phyloP scores from a whole-genome alignment of 2,329 filamentous ascomycete genomes.

The Aspergillus flavus region DNA sequence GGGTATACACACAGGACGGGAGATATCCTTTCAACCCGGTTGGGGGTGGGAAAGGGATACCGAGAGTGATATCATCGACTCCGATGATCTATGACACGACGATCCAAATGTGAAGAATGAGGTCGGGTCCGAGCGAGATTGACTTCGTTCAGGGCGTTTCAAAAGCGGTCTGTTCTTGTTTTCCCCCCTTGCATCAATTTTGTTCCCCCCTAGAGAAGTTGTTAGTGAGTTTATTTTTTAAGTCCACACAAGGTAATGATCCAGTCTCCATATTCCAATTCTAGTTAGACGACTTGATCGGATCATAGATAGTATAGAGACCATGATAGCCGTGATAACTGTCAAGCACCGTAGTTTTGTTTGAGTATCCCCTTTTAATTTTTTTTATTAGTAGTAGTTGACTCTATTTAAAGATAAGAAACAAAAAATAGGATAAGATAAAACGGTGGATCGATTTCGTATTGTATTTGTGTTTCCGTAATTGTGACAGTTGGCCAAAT shows the following conservation, averaged over 20 bases:
- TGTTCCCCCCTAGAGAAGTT: background rate
- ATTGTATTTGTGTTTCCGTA: too few species aligned
- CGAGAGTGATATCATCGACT: constrained; percentile 2
- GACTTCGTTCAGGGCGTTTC: constrained; percentile 1
- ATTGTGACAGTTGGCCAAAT: background rate
- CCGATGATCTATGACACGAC: background rate
- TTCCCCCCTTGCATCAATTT: constrained; percentile 4
- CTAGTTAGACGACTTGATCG: background rate
- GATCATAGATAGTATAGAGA: background rate
- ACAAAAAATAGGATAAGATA: too few species aligned
- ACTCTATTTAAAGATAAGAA: too few species aligned
- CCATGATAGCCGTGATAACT: background rate
- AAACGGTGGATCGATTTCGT: too few species aligned
- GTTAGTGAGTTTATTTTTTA: background rate
- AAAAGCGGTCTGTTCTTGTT: background rate
- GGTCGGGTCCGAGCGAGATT: constrained; percentile 2
- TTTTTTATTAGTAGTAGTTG: too few species aligned
- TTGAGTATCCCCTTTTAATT: background rate
- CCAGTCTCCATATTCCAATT: background rate
- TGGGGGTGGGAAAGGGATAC: background rate
- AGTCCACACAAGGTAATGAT: background rate
- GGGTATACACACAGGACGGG: constrained; percentile 8
- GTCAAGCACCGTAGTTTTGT: background rate
- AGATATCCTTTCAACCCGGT: background rate
- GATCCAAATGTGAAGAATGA: background rate